phyloP scores from a whole-genome alignment of 345 rosid genomes.

The Salix koriyanagi region DNA sequence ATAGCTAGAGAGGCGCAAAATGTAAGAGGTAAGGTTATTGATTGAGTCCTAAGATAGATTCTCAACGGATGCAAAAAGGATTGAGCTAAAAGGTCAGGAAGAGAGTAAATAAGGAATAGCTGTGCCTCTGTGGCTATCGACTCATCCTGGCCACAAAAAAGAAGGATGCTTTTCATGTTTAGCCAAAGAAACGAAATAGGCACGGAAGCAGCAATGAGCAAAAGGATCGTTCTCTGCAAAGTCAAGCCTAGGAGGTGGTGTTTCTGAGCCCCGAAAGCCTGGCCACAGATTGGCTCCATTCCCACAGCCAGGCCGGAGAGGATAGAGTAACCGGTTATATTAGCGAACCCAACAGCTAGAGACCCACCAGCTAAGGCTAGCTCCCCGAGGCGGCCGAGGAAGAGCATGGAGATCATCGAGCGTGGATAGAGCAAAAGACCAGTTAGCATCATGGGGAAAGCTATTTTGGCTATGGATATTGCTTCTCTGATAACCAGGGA shows the following conservation, averaged over 20 bases:
- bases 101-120: constrained; percentile 53
- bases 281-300: constrained; percentile 88
- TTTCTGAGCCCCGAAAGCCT: constrained; percentile 74
- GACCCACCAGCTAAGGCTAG: constrained; percentile 80
- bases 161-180: constrained; percentile 56
- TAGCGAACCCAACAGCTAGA: constrained; percentile 78
- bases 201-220: constrained; percentile 52
- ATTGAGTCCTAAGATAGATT: constrained; percentile 70
- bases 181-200: constrained; percentile 75
- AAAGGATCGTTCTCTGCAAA: constrained; percentile 59
- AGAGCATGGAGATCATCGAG: constrained; percentile 76
- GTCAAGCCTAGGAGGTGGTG: constrained; percentile 50
- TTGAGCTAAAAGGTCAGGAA: constrained; percentile 79
- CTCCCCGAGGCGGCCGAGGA: constrained; percentile 70
- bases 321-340: constrained; percentile 83
- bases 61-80: constrained; percentile 80
- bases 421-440: constrained; percentile 76
- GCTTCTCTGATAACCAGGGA: constrained; percentile 41
- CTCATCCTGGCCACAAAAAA: constrained; percentile 57
- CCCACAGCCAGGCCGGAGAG: constrained; percentile 89
- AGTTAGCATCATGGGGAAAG: constrained; percentile 66
- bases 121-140: constrained; percentile 60
- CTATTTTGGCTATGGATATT: constrained; percentile 45
- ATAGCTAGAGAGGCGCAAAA: constrained; percentile 15
- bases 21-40: constrained; percentile 36